A percentile compares a stretch with the other conserved stretches of the same genome.
These are phyloP conservation scores for Arabidopsis thaliana DNA, from an alignment of 345 rosid species.

Conservation along the genomic window TAIR10.1 NC_003076.8:6878501-6879000, in stretches of 20 bases:
- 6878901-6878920: slow-evolving; percentile 76
- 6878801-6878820: slow-evolving; percentile 30
- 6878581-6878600: slow-evolving; percentile 5
- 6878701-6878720: slow-evolving; percentile 81
- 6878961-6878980: slow-evolving; percentile 85
- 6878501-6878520: slow-evolving; percentile 16
- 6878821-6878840: slow-evolving; percentile 36
- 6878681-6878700: slow-evolving; percentile 69
- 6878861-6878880: slow-evolving; percentile 28
- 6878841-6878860: slow-evolving; percentile 20
- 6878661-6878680: slow-evolving; percentile 82
- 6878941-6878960: slow-evolving; percentile 70
- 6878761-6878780: slow-evolving; percentile 70
- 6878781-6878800: slow-evolving; percentile 68
- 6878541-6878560: slow-evolving; percentile 7
- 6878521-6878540: slow-evolving; percentile 5
- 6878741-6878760: slow-evolving; percentile 69
- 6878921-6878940: slow-evolving; percentile 88
- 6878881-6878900: slow-evolving; percentile 69
- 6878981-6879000: slow-evolving; percentile 80
- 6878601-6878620: slow-evolving; percentile 1
- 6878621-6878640: slow-evolving; percentile 30
- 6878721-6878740: slow-evolving; percentile 87
- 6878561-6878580: slow-evolving; percentile 6
- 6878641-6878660: slow-evolving; percentile 80